A percentile compares a stretch with the other conserved stretches of the same genome.
These are phyloP conservation scores for Cicer pinnatifidum DNA, from an alignment of 306 rosid species.

Conservation along the genomic window DNA sequence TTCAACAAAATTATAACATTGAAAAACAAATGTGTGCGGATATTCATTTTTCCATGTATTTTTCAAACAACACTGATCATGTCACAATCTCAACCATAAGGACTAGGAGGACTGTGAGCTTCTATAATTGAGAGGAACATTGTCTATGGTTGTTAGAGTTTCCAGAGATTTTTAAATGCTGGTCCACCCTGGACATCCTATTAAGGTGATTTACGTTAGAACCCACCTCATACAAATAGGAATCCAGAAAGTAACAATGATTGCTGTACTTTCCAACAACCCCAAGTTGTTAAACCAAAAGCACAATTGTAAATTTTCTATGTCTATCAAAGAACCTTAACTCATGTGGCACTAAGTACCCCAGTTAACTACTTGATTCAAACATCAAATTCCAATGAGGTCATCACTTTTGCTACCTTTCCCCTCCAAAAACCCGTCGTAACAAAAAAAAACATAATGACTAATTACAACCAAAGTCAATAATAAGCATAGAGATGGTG, in stretches of 20 bases:
- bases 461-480: slow-evolving; percentile 1
- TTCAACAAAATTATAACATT: no score
- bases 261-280: slow-evolving; percentile 12
- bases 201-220: no score
- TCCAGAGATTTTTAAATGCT: no score
- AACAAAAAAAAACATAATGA: slow-evolving; percentile 14
- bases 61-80: no score
- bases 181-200: no score
- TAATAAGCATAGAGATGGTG: background rate
- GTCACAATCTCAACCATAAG: no score
- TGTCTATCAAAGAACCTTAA: background rate
- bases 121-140: no score
- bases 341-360: background rate
- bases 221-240: background rate
- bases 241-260: slow-evolving; percentile 16
- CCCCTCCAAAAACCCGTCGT: slow-evolving; percentile 8
- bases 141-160: no score
- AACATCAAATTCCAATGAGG: slow-evolving; percentile 1
- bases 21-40: no score
- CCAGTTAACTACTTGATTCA: background rate
- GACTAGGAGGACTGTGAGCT: no score
- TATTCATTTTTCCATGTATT: no score
- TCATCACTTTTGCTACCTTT: background rate
- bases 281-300: slow-evolving; percentile 26
- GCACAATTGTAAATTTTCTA: slow-evolving; percentile 3